Conservation (phyloP, 2,329 filamentous ascomycete genomes). For the Neonectria coccinea region DNA sequence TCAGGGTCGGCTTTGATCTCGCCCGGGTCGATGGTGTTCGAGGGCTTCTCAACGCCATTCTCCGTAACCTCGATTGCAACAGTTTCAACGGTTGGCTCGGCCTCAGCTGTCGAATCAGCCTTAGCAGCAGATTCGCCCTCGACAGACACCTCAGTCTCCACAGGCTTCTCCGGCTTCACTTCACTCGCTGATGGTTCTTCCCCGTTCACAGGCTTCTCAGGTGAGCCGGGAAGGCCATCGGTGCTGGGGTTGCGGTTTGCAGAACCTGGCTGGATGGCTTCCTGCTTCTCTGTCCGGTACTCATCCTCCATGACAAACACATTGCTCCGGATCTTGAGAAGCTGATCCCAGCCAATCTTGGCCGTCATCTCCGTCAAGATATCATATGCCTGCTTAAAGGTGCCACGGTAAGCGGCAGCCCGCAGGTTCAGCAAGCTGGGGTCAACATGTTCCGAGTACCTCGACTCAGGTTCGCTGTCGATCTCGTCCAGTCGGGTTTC, state of each 20-base stretch:
- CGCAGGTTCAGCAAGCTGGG: constrained; percentile 86
- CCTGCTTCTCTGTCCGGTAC: constrained; percentile 88
- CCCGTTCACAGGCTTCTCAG: constrained; percentile 67
- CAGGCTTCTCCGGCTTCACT: constrained; percentile 49
- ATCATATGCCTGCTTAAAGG: constrained; percentile 93
- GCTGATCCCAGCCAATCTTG: constrained; percentile 97
- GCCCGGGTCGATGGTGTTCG: constrained; percentile 80
- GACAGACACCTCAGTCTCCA: constrained; percentile 34
- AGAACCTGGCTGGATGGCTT: constrained; percentile 60
- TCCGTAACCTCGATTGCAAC: constrained; percentile 42
- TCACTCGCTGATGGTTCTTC: constrained; percentile 53
- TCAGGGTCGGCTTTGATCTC: constrained; percentile 81
- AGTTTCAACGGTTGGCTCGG: constrained; percentile 49
- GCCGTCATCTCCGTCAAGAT: constrained; percentile 95
- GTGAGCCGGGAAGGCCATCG: constrained; percentile 79
- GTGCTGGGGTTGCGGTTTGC: constrained; percentile 81
- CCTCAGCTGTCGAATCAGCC: constrained; percentile 41
- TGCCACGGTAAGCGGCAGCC: constrained; percentile 91
- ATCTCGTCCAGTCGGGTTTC: constrained; percentile 96
- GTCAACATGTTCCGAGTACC: constrained; percentile 87
- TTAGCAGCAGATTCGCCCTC: constrained; percentile 34
- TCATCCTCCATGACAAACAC: constrained; percentile 99
- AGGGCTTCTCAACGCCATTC: constrained; percentile 77
- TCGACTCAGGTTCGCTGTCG: constrained; percentile 86
- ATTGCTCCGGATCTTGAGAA: constrained; percentile 92